phyloP scores from a whole-genome alignment of 768 basidiomycete genomes.

The Boletus fagicola region DNA sequence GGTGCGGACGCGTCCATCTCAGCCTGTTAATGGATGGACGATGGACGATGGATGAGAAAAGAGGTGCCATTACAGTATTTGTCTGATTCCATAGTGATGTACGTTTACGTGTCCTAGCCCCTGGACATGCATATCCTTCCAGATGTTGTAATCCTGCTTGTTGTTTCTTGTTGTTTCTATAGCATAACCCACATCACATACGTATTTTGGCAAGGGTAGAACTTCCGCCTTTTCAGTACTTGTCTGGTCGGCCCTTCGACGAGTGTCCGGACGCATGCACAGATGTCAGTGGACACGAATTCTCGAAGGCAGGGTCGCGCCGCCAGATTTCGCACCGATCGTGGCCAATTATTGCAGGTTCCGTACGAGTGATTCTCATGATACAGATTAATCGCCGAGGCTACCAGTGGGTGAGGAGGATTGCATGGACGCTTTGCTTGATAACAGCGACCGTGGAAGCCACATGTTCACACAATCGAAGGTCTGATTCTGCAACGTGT shows the following conservation, averaged over 20 bases:
- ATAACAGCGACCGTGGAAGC: neutral
- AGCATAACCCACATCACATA: slow-evolving; percentile 16
- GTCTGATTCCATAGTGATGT: slow-evolving; percentile 30
- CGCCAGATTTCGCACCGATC: neutral
- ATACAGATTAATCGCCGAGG: slow-evolving; percentile 9
- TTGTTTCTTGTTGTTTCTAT: neutral
- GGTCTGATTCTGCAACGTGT: slow-evolving; percentile 25
- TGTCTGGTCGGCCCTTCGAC: neutral
- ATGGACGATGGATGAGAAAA: slow-evolving; percentile 58
- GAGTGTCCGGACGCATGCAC: neutral
- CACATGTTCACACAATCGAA: slow-evolving; percentile 20
- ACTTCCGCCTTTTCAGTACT: neutral
- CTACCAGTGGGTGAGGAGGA: neutral
- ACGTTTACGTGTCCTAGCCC: slow-evolving; percentile 15
- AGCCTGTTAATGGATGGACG: slow-evolving; percentile 57
- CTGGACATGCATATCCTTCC: slow-evolving; percentile 3
- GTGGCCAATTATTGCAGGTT: neutral
- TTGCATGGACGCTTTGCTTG: neutral
- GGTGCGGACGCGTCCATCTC: slow-evolving; percentile 52
- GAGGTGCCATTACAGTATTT: slow-evolving; percentile 40
- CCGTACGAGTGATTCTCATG: neutral
- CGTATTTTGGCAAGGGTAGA: slow-evolving; percentile 13
- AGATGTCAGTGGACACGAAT: no score
- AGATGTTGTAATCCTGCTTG: slow-evolving; percentile 1
- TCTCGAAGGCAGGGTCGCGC: neutral